Evolutionary conservation across 2,329 filamentous ascomycete genomes (phyloP).

Genomic region (Chlorencoelia australis): DNA sequence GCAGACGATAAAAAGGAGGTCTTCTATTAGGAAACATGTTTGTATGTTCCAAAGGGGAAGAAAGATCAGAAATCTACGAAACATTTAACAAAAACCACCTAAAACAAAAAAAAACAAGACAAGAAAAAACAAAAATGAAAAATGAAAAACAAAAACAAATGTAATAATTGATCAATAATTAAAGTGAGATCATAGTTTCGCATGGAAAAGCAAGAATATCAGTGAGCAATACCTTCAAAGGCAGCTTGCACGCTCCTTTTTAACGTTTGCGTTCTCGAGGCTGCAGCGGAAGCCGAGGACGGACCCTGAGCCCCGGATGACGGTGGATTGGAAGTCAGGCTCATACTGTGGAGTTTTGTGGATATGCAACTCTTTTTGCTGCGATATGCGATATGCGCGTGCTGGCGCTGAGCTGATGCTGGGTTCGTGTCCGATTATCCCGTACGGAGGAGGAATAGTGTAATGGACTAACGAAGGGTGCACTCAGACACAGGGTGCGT

Average conservation of each 20-base stretch:
- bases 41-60: slow-evolving; percentile 7
- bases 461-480: no score
- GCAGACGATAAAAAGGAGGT: slow-evolving; percentile 20
- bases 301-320: slow-evolving; percentile 25
- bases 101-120: no score
- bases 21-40: slow-evolving; percentile 24
- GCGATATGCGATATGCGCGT: no score
- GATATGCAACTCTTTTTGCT: no score
- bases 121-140: neutral
- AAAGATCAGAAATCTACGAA: no score
- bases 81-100: no score
- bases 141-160: slow-evolving; percentile 8
- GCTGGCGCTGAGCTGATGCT: no score
- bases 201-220: slow-evolving; percentile 5
- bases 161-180: slow-evolving; percentile 9
- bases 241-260: slow-evolving; percentile 51
- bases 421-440: no score
- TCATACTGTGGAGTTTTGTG: slow-evolving; percentile 13
- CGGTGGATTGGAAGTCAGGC: slow-evolving; percentile 26
- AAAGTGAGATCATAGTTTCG: slow-evolving; percentile 8
- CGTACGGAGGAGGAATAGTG: no score
- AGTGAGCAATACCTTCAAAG: slow-evolving; percentile 43
- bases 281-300: slow-evolving; percentile 22
- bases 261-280: slow-evolving; percentile 35
- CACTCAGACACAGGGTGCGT: no score